These are phyloP conservation scores for Leucaena leucocephala DNA, from an alignment of 306 rosid species.

Conservation along the genomic window DNA sequence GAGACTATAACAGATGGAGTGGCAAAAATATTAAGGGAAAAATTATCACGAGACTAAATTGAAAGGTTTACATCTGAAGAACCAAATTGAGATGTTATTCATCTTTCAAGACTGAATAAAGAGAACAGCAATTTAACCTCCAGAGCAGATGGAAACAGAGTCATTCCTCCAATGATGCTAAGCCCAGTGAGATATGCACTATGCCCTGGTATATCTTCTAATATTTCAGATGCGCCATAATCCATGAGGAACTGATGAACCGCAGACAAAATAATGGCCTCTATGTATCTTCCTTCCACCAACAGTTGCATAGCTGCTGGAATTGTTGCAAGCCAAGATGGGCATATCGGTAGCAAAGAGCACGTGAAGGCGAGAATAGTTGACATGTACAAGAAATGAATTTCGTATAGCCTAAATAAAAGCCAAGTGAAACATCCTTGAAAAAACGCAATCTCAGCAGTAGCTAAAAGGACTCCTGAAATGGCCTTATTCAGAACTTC, in stretches of 20 bases:
- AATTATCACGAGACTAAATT: neutral
- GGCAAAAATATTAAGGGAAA: neutral
- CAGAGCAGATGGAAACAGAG: slow-evolving; percentile 84
- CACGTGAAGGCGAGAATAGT: slow-evolving; percentile 77
- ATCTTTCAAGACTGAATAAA: slow-evolving; percentile 18
- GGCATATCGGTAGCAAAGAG: slow-evolving; percentile 78
- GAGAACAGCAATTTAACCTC: slow-evolving; percentile 62
- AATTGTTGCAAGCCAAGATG: slow-evolving; percentile 73
- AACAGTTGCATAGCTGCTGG: slow-evolving; percentile 77
- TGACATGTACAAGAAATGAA: slow-evolving; percentile 90
- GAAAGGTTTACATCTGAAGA: neutral
- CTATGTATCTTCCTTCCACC: slow-evolving; percentile 76
- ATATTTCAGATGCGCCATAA: slow-evolving; percentile 76
- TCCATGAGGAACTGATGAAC: slow-evolving; percentile 84
- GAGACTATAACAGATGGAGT: neutral
- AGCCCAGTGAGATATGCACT: slow-evolving; percentile 89
- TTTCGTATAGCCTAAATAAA: slow-evolving; percentile 63
- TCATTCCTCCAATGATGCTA: slow-evolving; percentile 96
- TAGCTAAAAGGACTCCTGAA: slow-evolving; percentile 81
- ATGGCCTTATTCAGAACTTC: slow-evolving; percentile 86
- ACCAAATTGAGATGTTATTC: neutral
- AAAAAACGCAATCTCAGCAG: slow-evolving; percentile 82
- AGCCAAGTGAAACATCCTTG: slow-evolving; percentile 97
- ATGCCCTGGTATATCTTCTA: slow-evolving; percentile 81
- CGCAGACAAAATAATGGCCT: slow-evolving; percentile 54